Conservation (phyloP, 179 eudicot species). For the Beta macrorhiza region DNA sequence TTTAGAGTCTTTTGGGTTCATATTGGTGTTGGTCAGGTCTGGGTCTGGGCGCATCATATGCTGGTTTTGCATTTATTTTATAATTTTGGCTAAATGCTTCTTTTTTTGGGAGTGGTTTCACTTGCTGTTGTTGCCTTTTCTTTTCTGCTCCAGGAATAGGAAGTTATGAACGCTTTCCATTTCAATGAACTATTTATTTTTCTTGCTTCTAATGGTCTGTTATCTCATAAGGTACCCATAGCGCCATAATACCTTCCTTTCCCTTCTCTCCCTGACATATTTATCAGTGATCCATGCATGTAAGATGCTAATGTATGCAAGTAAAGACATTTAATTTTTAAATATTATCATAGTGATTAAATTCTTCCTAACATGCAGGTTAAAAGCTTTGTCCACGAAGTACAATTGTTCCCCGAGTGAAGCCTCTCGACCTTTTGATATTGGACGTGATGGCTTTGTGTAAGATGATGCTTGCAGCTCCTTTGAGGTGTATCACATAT, state of each 20-base stretch:
- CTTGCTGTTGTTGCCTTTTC: neutral
- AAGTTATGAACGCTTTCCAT: neutral
- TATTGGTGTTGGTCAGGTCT: neutral
- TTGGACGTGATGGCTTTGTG: slow-evolving; percentile 96
- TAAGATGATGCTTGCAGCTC: slow-evolving; percentile 42
- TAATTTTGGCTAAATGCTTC: neutral
- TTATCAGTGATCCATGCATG: neutral
- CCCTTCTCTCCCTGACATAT: neutral
- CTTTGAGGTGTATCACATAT: slow-evolving; percentile 8
- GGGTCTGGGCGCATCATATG: neutral
- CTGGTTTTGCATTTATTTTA: neutral
- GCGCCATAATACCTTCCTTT: neutral
- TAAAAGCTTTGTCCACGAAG: slow-evolving; percentile 79
- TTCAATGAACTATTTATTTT: neutral
- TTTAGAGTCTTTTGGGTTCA: neutral
- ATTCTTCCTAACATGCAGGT: slow-evolving; percentile 47
- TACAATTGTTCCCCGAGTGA: slow-evolving; percentile 72
- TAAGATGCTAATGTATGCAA: slow-evolving; percentile 1
- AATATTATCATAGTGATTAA: neutral
- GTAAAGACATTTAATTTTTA: neutral
- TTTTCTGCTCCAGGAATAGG: neutral
- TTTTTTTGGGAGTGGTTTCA: neutral
- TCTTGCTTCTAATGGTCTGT: neutral
- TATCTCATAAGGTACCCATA: neutral
- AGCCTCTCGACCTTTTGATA: slow-evolving; percentile 95